These are phyloP conservation scores for Talaromyces piceae DNA, from an alignment of 2,329 filamentous ascomycete genomes.

Conservation along the genomic window DNA sequence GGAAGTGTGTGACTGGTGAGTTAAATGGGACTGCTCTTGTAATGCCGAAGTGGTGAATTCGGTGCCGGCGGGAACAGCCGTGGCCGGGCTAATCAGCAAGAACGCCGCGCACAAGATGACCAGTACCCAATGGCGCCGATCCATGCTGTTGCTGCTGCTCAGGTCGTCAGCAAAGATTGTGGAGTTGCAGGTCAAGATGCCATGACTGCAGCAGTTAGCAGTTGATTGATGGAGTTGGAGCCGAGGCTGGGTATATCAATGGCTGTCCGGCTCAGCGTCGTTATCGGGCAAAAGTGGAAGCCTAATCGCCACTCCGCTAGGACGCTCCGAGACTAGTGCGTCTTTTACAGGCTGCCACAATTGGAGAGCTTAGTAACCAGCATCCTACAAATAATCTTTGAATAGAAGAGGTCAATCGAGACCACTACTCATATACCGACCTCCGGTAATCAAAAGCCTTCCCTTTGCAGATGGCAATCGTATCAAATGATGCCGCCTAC, in stretches of 20 bases:
- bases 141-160: constrained; percentile 14
- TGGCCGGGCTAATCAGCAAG: constrained; percentile 13
- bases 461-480: too few species aligned
- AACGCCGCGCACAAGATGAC: constrained; percentile 15
- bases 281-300: background rate
- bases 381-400: too few species aligned
- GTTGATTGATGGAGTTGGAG: background rate
- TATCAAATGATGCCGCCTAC: too few species aligned
- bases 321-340: background rate
- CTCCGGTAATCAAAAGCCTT: too few species aligned
- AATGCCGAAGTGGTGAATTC: constrained; percentile 22
- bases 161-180: background rate
- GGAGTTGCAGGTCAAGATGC: background rate
- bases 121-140: constrained; percentile 13
- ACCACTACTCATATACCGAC: too few species aligned
- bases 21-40: constrained; percentile 21
- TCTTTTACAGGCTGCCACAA: background rate
- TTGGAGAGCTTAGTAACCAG: too few species aligned
- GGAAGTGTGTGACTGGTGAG: constrained; percentile 22
- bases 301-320: background rate
- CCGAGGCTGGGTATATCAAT: too few species aligned
- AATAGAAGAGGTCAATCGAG: too few species aligned
- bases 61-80: constrained; percentile 29
- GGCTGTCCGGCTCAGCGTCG: background rate
- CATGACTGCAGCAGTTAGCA: background rate